Evolutionary conservation across 192 early-diverging fungal species (phyloP).

Genomic region (Coemansia sp.): DNA sequence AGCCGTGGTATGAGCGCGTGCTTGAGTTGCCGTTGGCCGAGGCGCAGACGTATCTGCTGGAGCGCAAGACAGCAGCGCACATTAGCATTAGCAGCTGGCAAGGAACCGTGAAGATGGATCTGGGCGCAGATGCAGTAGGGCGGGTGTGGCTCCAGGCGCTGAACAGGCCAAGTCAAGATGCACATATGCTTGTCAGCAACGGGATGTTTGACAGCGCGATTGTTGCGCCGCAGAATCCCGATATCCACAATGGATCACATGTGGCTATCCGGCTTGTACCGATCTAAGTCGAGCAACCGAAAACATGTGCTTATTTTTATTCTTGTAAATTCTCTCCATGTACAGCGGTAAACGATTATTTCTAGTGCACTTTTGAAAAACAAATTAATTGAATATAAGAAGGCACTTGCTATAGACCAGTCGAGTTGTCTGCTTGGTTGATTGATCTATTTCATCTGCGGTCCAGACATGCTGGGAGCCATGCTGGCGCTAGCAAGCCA

Average conservation of each 20-base stretch:
- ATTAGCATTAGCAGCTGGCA: conserved; percentile 16
- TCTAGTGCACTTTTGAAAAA: too few species aligned
- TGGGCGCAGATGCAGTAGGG: conserved; percentile 26
- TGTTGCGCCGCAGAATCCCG: not conserved
- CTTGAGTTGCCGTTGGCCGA: conserved; percentile 6
- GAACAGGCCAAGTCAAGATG: not conserved
- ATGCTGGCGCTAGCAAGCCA: not conserved
- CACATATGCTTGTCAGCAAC: not conserved
- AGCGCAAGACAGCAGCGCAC: conserved; percentile 1
- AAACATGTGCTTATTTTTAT: not conserved
- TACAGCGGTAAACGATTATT: not conserved
- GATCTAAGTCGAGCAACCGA: conserved; percentile 1
- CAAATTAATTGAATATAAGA: not conserved
- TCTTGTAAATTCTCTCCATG: not conserved
- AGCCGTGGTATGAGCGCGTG: conserved; percentile 12
- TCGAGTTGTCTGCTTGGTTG: not conserved
- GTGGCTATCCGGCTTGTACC: conserved; percentile 19
- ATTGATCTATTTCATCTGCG: not conserved
- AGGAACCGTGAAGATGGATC: conserved; percentile 26
- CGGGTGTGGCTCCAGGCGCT: conserved; percentile 16
- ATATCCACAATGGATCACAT: conserved; percentile 12
- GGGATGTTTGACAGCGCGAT: not conserved
- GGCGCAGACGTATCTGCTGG: not conserved
- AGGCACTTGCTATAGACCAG: not conserved
- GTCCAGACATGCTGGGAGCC: not conserved